Percentiles rank a stretch among this genome's conserved stretches.
These are phyloP conservation scores for Huntiella decipiens DNA, from an alignment of 2,329 filamentous ascomycete genomes.

Conservation along the genomic window DNA sequence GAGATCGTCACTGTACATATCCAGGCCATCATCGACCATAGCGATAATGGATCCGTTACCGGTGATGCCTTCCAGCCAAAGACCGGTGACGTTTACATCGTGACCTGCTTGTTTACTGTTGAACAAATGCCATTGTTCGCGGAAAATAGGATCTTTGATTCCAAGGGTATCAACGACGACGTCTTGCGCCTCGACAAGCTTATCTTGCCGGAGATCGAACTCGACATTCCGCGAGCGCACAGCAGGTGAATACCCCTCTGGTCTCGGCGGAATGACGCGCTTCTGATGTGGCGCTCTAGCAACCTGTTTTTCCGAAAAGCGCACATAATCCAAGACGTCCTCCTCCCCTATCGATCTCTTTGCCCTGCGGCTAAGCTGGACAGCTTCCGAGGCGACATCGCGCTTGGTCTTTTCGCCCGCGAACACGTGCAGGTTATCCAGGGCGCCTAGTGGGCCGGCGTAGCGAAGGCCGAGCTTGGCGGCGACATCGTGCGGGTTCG, in stretches of 20 bases:
- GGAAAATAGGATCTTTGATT: constrained; percentile 80
- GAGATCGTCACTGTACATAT: constrained; percentile 87
- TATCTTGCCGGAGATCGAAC: constrained; percentile 11
- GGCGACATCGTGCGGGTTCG: constrained; percentile 51
- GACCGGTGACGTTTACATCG: constrained; percentile 87
- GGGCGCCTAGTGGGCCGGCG: constrained; percentile 61
- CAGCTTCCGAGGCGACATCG: constrained; percentile 29
- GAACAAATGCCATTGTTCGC: constrained; percentile 87
- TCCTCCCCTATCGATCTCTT: constrained; percentile 34
- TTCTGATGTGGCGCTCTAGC: constrained; percentile 31
- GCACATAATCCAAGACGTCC: constrained; percentile 53
- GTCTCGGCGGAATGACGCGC: constrained; percentile 25
- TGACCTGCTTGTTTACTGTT: constrained; percentile 67
- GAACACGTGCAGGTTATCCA: constrained; percentile 73
- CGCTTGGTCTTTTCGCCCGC: constrained; percentile 44
- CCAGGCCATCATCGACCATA: constrained; percentile 88
- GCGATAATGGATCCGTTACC: constrained; percentile 78
- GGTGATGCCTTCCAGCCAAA: constrained; percentile 82
- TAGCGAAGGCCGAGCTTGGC: constrained; percentile 54
- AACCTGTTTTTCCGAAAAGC: constrained; percentile 58
- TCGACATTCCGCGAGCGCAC: constrained; percentile 9
- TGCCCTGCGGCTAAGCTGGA: constrained; percentile 26
- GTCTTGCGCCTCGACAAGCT: constrained; percentile 37
- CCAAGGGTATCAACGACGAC: constrained; percentile 45
- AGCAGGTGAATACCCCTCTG: constrained; percentile 13